These are phyloP conservation scores for Hypoxylon cercidicola DNA, from an alignment of 495 filamentous ascomycete species.

Conservation along the genomic window DNA sequence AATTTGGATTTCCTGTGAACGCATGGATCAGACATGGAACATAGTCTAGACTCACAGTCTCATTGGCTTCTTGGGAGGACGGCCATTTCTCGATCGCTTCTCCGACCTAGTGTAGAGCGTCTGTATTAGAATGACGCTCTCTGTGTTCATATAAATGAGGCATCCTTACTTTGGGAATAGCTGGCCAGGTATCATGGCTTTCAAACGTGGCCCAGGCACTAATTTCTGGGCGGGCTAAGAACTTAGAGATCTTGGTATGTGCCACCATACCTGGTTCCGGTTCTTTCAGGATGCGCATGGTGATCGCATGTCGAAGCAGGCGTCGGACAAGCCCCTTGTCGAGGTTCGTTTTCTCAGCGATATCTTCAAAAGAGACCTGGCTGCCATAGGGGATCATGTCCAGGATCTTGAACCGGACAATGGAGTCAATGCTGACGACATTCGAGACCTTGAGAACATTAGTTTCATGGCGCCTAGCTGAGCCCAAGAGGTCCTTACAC, in stretches of 20 bases:
- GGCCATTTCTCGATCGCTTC: slow-evolving; percentile 39
- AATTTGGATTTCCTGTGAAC: neutral
- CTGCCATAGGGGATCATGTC: slow-evolving; percentile 33
- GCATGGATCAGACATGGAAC: slow-evolving; percentile 9
- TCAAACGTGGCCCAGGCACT: slow-evolving; percentile 12
- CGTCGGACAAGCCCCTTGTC: slow-evolving; percentile 44
- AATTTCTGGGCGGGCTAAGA: slow-evolving; percentile 18
- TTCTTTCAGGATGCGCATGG: slow-evolving; percentile 59
- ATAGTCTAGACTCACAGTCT: slow-evolving; percentile 36
- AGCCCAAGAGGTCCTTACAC: slow-evolving; percentile 14
- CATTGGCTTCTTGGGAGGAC: slow-evolving; percentile 40
- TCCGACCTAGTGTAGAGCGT: slow-evolving; percentile 28
- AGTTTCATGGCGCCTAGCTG: slow-evolving; percentile 5
- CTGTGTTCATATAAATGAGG: slow-evolving; percentile 12
- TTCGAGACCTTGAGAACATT: slow-evolving; percentile 20
- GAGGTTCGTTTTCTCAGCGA: slow-evolving; percentile 36
- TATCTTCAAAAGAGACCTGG: slow-evolving; percentile 34
- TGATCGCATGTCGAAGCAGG: slow-evolving; percentile 60
- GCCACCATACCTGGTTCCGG: slow-evolving; percentile 45
- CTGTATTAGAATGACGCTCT: slow-evolving; percentile 7
- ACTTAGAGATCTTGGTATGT: slow-evolving; percentile 43
- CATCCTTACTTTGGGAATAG: slow-evolving; percentile 20
- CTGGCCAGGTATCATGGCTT: slow-evolving; percentile 21
- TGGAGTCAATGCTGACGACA: slow-evolving; percentile 19
- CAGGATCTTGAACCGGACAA: slow-evolving; percentile 28